These are phyloP conservation scores for Trypanosoma conorhini DNA, from an alignment of 208 protist genomes.

Conservation along the genomic window DNA sequence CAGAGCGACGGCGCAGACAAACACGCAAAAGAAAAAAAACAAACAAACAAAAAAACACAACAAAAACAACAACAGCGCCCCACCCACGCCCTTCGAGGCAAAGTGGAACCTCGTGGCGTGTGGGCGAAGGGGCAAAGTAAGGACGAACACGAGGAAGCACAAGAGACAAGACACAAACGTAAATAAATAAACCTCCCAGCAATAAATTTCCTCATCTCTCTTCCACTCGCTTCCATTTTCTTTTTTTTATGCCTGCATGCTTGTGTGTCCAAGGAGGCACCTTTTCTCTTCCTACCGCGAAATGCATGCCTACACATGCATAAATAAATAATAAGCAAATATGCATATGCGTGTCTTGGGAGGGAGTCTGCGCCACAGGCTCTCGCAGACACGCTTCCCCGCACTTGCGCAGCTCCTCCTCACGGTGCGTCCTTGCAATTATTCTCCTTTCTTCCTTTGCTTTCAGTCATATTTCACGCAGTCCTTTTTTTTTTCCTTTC, in stretches of 20 bases:
- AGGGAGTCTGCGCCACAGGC: no score
- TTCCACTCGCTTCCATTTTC: not conserved
- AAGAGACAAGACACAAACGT: no score
- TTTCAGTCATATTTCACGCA: not conserved
- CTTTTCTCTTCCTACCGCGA: slow-evolving; percentile 14
- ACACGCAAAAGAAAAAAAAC: not conserved
- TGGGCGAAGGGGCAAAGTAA: not conserved
- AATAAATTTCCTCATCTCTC: no score
- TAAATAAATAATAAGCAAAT: slow-evolving; percentile 7
- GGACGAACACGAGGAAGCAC: no score
- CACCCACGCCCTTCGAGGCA: not conserved
- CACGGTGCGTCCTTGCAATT: no score
- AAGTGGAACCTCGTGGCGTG: not conserved
- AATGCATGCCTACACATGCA: slow-evolving; percentile 15
- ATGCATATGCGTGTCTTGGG: slow-evolving; percentile 1
- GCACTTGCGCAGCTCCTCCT: no score
- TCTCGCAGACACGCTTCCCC: no score
- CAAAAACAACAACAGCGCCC: not conserved
- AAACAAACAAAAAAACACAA: slow-evolving; percentile 4
- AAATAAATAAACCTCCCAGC: no score
- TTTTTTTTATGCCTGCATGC: not conserved
- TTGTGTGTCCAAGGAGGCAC: not conserved
- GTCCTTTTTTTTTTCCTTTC: not conserved
- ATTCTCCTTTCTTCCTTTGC: no score
- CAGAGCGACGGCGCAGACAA: not conserved